phyloP scores from a whole-genome alignment of 352 stramenopile genomes.

The Phytophthora macrochlamydospora region DNA sequence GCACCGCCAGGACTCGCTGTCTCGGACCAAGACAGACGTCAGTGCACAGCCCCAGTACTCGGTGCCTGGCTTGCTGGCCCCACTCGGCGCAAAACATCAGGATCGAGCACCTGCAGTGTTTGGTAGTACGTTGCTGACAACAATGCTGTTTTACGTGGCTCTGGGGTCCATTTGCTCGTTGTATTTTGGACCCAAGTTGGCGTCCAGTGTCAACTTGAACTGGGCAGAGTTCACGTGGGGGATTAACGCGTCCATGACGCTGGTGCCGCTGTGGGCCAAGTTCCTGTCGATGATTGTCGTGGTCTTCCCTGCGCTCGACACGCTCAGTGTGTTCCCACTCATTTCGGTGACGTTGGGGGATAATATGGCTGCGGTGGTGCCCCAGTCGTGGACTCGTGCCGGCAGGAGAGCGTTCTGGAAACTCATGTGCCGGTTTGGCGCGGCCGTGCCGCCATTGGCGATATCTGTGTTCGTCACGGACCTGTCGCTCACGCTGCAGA shows the following conservation, averaged over 20 bases:
- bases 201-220: conserved; percentile 92
- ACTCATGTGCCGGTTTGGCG: conserved; percentile 78
- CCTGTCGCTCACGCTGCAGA: conserved; percentile 85
- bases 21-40: conserved; percentile 38
- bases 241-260: conserved; percentile 44
- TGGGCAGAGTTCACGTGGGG: conserved; percentile 91
- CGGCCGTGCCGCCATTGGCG: conserved; percentile 78
- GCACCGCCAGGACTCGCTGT: conserved; percentile 61
- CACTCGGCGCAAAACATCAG: conserved; percentile 66
- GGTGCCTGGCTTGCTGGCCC: conserved; percentile 83
- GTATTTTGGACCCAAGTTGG: conserved; percentile 85
- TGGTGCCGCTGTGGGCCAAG: conserved; percentile 63
- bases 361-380: conserved; percentile 81
- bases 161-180: conserved; percentile 77
- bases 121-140: conserved; percentile 80
- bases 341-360: conserved; percentile 93
- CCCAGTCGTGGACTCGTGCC: conserved; percentile 40
- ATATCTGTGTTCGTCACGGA: conserved; percentile 85
- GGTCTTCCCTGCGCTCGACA: conserved; percentile 90
- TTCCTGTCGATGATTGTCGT: conserved; percentile 84
- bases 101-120: conserved; percentile 74
- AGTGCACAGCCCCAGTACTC: conserved; percentile 57
- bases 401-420: conserved; percentile 58
- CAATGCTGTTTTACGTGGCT: conserved; percentile 84
- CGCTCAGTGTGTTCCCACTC: conserved; percentile 90